Base-by-base conservation (phyloP, 2,329 filamentous ascomycete species). In the Pseudogymnoascus sp. region DNA sequence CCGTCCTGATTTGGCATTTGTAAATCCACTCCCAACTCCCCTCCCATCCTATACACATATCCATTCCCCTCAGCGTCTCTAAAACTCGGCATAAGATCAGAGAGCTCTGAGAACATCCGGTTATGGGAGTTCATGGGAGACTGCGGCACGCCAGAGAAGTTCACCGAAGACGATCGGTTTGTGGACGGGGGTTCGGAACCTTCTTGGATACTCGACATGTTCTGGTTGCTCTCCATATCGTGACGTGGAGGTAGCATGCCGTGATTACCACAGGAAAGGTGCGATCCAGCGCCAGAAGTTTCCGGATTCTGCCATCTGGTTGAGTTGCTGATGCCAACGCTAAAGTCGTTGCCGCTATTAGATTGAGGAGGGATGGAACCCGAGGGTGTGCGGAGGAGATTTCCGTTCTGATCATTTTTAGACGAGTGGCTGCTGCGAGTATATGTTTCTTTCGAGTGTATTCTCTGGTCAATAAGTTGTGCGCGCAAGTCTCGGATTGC, bases 401-500 rank as follows among this genome's bases (percentile, higher is more conserved):
- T 51, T 51, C 6, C 23, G 3, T n/a, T 14, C 13, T 31, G 39
- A 13, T 51, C 39, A 19, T 48, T 51, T 28, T 8, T 19, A 48
- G 3, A 25, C n/a, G 13, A 19, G 31, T 21, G 13, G 31, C 6
- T 21, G 25, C 28, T 61, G 57, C 19, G 7, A 13, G 37, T 6
- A 39, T 61, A 11, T 4, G 61, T 16, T 31, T 41, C 16, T 62
- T 51, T 62, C 25, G 21, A 45, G n/a, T 28, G 21, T 8, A 51
- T 62, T 28, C 23, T 62, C 14, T 25, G 14, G 39, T 45, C 39
- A n/a, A 62, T 31, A 21, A 62, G 31, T 14, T 19, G 36, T 31
- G 39, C 39, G 14, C 73, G 71, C 63, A 77, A 69, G 43, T 75
- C 73, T 62, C 68, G 70, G 43, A 77, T 73, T 14, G 74, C 75